Evolutionary conservation across 164 flowering plant species (phyloP), one percentile per base, ranked within the genome.

Genomic region (Kalanchoe fedtschenkoi): DNA sequence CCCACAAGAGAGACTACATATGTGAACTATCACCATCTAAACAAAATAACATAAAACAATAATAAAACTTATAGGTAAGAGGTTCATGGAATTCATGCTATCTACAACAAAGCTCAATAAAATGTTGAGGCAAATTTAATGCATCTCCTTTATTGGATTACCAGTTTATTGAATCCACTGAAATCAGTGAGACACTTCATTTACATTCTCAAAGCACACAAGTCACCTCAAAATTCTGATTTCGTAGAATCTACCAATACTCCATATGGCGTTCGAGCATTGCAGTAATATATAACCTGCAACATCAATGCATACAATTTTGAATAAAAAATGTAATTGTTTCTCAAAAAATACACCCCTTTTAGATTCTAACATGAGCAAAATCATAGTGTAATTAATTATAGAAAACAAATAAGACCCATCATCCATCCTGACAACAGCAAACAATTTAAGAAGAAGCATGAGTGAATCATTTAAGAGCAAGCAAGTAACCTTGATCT

Each of bases 261-360:
- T 51, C 97, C 97, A 61, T 90, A 91, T 41, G 87, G 66, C 15
- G 99, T 93, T 13, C 99, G 80, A 34, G n/a, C n/a, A n/a, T n/a
- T n/a, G n/a, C n/a, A n/a, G 67, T 90, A 97, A 71, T 80, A 86
- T 56, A 88, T 79, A 37, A 90, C 90, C 96, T 89, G 77, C 37
- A 73, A 65, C 63, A 59, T 17, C n/a, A 47, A 59, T 39, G 30
- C 9, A 41, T 6, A 46, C 13, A 21, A 17, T 38, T 39, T 9
- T 60, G 26, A 29, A 30, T 44, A 28, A 37, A 33, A 61, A 9
- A 46, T 22, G 16, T 42, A 35, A 22, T 14, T 29, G 30, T 7
- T 29, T 42, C 19, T 41, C 38, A 46, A 2, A 9, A 26, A n/a
- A n/a, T n/a, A n/a, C n/a, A n/a, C n/a, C n/a, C n/a, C n/a, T n/a